Evolutionary conservation across 495 filamentous ascomycete genomes (phyloP).

Genomic region (Penicillium argentinense): DNA sequence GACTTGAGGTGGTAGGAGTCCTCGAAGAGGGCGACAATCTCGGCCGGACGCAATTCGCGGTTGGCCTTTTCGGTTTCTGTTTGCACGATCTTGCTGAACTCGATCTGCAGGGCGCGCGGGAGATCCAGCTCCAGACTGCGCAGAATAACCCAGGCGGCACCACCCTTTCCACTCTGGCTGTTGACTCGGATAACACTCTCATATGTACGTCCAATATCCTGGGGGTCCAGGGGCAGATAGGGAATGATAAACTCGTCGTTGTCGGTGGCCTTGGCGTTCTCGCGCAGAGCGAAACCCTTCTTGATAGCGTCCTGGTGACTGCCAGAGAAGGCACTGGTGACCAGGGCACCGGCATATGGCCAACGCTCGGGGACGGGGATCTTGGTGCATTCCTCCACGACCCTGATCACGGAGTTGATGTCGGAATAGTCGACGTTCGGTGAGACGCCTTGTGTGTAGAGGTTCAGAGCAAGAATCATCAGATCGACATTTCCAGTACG

Average conservation of each 20-base stretch:
- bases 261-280: slow-evolving; percentile 55
- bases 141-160: slow-evolving; percentile 91
- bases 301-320: slow-evolving; percentile 94
- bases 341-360: slow-evolving; percentile 84
- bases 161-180: slow-evolving; percentile 93
- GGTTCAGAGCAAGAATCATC: slow-evolving; percentile 90
- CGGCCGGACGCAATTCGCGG: slow-evolving; percentile 77
- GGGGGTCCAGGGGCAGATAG: slow-evolving; percentile 90
- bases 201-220: slow-evolving; percentile 93
- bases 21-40: slow-evolving; percentile 87
- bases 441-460: slow-evolving; percentile 92
- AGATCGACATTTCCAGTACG: slow-evolving; percentile 95
- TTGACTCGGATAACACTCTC: slow-evolving; percentile 98
- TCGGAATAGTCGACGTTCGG: slow-evolving; percentile 91
- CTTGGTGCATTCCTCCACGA: slow-evolving; percentile 91
- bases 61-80: slow-evolving; percentile 67
- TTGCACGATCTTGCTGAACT: slow-evolving; percentile 87
- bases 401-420: slow-evolving; percentile 80
- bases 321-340: slow-evolving; percentile 32
- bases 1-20: slow-evolving; percentile 77
- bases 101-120: slow-evolving; percentile 88
- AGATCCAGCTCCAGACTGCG: slow-evolving; percentile 87
- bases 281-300: slow-evolving; percentile 83
- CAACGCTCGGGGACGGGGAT: slow-evolving; percentile 88
- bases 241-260: slow-evolving; percentile 73